Percentiles rank a stretch among this genome's conserved stretches.
Conservation (phyloP, 2,329 filamentous ascomycete species). For the Alternaria novae-zelandiae region DNA sequence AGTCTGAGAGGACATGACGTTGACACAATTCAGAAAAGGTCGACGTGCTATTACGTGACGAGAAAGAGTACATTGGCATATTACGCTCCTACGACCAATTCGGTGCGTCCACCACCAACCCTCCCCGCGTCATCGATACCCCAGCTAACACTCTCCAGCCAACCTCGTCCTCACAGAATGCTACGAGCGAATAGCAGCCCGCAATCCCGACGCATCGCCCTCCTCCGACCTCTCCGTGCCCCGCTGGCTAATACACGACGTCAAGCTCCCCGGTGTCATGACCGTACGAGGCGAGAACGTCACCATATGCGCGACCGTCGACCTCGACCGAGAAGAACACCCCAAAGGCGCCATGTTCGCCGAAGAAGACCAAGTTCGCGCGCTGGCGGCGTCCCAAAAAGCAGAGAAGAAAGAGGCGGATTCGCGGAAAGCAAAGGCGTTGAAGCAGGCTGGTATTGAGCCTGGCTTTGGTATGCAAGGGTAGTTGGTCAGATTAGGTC, state of each 20-base stretch:
- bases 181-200: slow-evolving; percentile 82
- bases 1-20: slow-evolving; percentile 6
- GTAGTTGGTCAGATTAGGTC: not conserved
- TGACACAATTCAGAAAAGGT: slow-evolving; percentile 77
- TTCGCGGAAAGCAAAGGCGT: slow-evolving; percentile 69
- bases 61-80: slow-evolving; percentile 90
- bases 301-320: slow-evolving; percentile 92
- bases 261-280: slow-evolving; percentile 83
- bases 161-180: slow-evolving; percentile 96
- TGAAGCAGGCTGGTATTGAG: slow-evolving; percentile 57
- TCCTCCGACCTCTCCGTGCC: slow-evolving; percentile 29
- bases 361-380: slow-evolving; percentile 71
- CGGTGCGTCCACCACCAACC: slow-evolving; percentile 61
- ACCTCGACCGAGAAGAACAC: slow-evolving; percentile 94
- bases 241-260: slow-evolving; percentile 76
- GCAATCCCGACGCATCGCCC: slow-evolving; percentile 50
- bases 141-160: slow-evolving; percentile 60
- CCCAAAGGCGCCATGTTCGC: slow-evolving; percentile 74
- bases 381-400: slow-evolving; percentile 75
- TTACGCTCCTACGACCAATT: slow-evolving; percentile 98
- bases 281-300: slow-evolving; percentile 96
- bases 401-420: slow-evolving; percentile 68
- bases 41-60: slow-evolving; percentile 87
- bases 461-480: slow-evolving; percentile 80
- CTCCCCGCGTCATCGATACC: not conserved